Base-by-base conservation (phyloP, 306 rosid genomes). In the Hippophae tibetana region DNA sequence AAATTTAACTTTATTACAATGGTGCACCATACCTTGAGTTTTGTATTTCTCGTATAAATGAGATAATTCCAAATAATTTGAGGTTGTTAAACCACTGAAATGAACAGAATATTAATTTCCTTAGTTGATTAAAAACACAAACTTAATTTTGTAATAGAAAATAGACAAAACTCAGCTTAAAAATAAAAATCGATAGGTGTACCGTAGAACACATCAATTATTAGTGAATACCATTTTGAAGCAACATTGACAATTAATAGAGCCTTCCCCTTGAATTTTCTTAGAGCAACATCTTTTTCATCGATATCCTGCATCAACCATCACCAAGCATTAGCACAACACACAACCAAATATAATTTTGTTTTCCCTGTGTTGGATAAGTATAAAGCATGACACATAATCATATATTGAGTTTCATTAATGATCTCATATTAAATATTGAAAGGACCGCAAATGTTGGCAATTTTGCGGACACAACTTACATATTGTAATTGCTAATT, bases 191-290 rank as follows among this genome's bases (percentile, higher is more conserved):
- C 54, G 10, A 14, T 18, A 60, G 52, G 38, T 13, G 58, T 31
- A 31, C 23, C 51, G 8, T 3, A 8, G 6, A n/a, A 9, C 9
- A 51, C 52, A 63, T 18, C 9, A 23, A 60, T 18, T 44, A 53
- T 60, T 41, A 52, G 26, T 57, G 7, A 61, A 61, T 93, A 93
- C 99, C 99, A 93, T 82, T 63, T 78, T 52, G 99, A 93, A 77
- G 99, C 99, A 75, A 93, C 99, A 57, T 93, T 93, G 64, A 93
- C 99, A 59, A 93, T 74, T 85, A 93, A 74, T 7, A 88, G 86
- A 84, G 75, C 94, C 81, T 93, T 93, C 65, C 95, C 94, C 79
- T 88, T 93, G 64, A 84, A 93, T 47, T 82, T 93, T 84, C 68
- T 79, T 52, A 93, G 89, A 75, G 82, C 5, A 68, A 88, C 82